Conservation (phyloP, 2,329 filamentous ascomycete genomes). For the Cryphonectria nitschkei region DNA sequence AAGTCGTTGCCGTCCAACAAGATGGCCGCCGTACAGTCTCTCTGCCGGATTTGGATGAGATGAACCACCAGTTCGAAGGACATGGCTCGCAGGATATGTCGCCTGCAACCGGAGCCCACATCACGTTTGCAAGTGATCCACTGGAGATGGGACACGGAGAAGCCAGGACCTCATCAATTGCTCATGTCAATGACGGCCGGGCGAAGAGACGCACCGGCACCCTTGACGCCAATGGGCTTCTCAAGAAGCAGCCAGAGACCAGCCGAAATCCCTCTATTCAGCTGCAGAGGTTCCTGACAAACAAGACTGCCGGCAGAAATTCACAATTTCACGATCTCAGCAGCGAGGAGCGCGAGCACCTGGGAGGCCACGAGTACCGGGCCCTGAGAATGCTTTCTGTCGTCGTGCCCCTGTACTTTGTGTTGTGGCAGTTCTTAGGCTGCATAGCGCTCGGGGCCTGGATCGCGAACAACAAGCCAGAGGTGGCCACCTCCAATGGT, state of each 20-base stretch:
- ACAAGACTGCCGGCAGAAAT: conserved; percentile 45
- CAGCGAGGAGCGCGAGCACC: conserved; percentile 50
- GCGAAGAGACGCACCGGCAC: conserved; percentile 10
- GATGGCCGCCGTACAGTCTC: conserved; percentile 8
- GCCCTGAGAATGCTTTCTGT: conserved; percentile 52
- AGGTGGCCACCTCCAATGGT: conserved; percentile 55
- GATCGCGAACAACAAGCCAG: conserved; percentile 56
- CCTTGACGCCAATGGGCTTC: background rate
- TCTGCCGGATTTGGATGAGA: conserved; percentile 9
- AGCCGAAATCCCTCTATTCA: conserved; percentile 27
- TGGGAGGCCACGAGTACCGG: conserved; percentile 58
- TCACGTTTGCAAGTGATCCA: conserved; percentile 19
- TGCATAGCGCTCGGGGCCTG: conserved; percentile 52
- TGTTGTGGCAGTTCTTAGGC: conserved; percentile 47
- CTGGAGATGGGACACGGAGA: background rate
- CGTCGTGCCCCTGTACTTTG: conserved; percentile 54
- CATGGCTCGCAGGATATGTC: background rate
- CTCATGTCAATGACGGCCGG: conserved; percentile 4
- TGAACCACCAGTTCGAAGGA: background rate
- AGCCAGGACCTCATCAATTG: conserved; percentile 7
- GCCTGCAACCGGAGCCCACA: conserved; percentile 9
- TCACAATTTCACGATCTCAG: conserved; percentile 53
- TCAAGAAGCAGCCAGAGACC: conserved; percentile 6
- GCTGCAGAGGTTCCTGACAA: conserved; percentile 37
- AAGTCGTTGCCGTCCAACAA: background rate